Conservation (phyloP, 2,329 filamentous ascomycete species). For the Kalaharituber pfeilii region DNA sequence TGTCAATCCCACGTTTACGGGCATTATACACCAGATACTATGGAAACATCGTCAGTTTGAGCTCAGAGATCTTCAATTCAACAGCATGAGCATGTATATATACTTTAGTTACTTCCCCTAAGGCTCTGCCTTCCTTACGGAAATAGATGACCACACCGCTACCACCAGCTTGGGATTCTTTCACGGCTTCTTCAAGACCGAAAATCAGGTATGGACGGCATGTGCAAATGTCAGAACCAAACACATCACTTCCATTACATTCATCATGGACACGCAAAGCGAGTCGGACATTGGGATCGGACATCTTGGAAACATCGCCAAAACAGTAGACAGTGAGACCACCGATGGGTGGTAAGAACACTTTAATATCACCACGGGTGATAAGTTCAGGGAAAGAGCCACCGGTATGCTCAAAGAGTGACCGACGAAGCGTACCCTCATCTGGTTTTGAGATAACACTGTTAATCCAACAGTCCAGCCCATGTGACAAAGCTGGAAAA, state of each 20-base stretch:
- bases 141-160: conserved; percentile 97
- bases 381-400: conserved; percentile 95
- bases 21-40: conserved; percentile 51
- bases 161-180: conserved; percentile 85
- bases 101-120: conserved; percentile 92
- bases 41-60: conserved; percentile 1
- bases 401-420: conserved; percentile 86
- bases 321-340: conserved; percentile 95
- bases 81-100: conserved; percentile 25
- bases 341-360: conserved; percentile 89
- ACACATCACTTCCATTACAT: conserved; percentile 95
- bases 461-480: not conserved
- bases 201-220: conserved; percentile 92
- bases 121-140: conserved; percentile 84
- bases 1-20: conserved; percentile 59
- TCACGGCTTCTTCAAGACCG: conserved; percentile 92
- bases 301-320: conserved; percentile 85
- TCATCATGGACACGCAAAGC: conserved; percentile 73
- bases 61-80: not conserved
- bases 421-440: conserved; percentile 68
- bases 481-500: too few species aligned
- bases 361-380: conserved; percentile 81
- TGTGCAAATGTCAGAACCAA: conserved; percentile 94
- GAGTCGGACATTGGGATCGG: conserved; percentile 61
- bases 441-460: conserved; percentile 32